phyloP scores from a whole-genome alignment of 495 filamentous ascomycete genomes.

The Lophiostoma macrostomum region DNA sequence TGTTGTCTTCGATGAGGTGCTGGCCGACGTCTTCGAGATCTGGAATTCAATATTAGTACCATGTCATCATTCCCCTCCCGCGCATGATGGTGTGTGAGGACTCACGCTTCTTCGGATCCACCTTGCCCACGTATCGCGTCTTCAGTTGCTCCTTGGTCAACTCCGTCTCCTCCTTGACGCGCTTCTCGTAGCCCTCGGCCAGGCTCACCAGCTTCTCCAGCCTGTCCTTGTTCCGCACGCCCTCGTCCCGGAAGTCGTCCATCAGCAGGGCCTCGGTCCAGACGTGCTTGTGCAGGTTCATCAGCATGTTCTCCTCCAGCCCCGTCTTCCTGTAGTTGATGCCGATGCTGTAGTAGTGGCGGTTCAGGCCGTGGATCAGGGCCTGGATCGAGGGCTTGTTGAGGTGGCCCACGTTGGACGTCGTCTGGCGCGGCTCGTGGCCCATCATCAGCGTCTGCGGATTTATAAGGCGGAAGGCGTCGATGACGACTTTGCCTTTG shows the following conservation, averaged over 20 bases:
- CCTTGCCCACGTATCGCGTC: slow-evolving; percentile 97
- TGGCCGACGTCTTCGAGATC: slow-evolving; percentile 94
- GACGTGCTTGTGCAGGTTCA: slow-evolving; percentile 98
- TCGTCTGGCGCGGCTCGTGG: slow-evolving; percentile 96
- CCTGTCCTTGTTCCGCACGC: slow-evolving; percentile 74
- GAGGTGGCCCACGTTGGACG: slow-evolving; percentile 93
- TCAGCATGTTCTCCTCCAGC: slow-evolving; percentile 98
- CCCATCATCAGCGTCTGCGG: slow-evolving; percentile 98
- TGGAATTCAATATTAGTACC: no score
- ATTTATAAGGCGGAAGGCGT: slow-evolving; percentile 98
- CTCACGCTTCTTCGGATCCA: slow-evolving; percentile 96
- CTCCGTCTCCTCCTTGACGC: slow-evolving; percentile 97
- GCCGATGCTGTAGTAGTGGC: slow-evolving; percentile 97
- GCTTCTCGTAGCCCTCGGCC: slow-evolving; percentile 95
- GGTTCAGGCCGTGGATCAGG: slow-evolving; percentile 96
- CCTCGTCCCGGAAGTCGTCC: slow-evolving; percentile 90
- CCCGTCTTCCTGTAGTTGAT: slow-evolving; percentile 98
- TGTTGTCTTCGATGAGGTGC: slow-evolving; percentile 96
- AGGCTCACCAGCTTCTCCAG: slow-evolving; percentile 83
- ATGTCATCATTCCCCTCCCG: slow-evolving; percentile 30
- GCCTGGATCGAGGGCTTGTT: slow-evolving; percentile 99
- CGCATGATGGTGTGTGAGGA: not conserved
- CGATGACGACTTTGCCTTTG: slow-evolving; percentile 98
- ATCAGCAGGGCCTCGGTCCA: slow-evolving; percentile 98
- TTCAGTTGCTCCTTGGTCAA: slow-evolving; percentile 95